Evolutionary conservation across 371 early-diverging fungal genomes (phyloP), one percentile per base, ranked within the genome.

Genomic region (Catenaria anguillulae): DNA sequence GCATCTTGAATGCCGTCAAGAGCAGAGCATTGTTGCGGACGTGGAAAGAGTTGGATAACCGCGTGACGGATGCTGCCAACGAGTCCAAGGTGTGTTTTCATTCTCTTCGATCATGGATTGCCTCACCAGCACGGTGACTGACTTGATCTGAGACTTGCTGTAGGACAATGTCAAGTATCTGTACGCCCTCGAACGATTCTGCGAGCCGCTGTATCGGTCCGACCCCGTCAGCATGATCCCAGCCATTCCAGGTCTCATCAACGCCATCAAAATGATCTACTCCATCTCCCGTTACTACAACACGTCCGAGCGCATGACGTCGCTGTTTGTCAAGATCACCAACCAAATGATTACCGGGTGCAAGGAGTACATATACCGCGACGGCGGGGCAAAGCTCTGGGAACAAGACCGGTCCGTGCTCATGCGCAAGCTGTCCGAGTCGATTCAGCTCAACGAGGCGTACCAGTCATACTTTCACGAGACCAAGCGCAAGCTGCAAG

Each of bases 331-430:
- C 43, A 81, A 81, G 61, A 76, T 81, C 54, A 80, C 82, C 26
- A 81, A 81, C 67, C 82, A 81, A 66, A 81, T 81, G 82, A 80
- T 81, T 55, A 80, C 78, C 17, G 76, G 79, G 64, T 81, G 77
- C 70, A 80, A 81, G 60, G 82, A 80, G 66, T 80, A 75, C 67
- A 73, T 81, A 26, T 78, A 78, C 68, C 73, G 75, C 48, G 75
- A 77, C 60, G 79, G 73, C 24, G 82, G 79, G 19, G 68, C 73
- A 31, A 81, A 81, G 60, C 70, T 81, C 13, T 81, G 82, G 82
- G 80, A 81, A 48, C 79, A 78, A 62, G 80, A 81, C 54, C 67
- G 78, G 15, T 62, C 64, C 4, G 63, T 65, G 29, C 70, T 81
- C 12, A 71, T 80, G 29, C 71, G 69, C 37, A 81, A 79, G 62